A percentile compares a stretch with the other conserved stretches of the same genome.
Evolutionary conservation across 768 basidiomycete species (phyloP).

Genomic region (Kwoniella heveanensis): DNA sequence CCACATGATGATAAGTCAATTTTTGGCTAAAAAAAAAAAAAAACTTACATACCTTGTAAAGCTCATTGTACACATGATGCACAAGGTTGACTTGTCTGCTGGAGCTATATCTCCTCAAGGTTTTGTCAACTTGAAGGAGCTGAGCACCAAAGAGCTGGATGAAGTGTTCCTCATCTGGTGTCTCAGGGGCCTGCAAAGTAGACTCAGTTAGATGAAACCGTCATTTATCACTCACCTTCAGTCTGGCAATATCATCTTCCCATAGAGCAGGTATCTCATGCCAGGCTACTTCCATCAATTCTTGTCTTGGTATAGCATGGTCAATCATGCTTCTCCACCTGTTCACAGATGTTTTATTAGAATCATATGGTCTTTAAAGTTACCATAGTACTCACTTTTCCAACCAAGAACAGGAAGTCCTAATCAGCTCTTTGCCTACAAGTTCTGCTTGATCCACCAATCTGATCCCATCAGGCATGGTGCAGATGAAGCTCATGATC

Average conservation of each 20-base stretch:
- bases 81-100: constrained; percentile 35
- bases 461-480: constrained; percentile 46
- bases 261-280: constrained; percentile 38
- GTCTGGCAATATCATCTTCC: constrained; percentile 38
- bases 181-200: constrained; percentile 38
- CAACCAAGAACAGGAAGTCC: constrained; percentile 44
- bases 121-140: constrained; percentile 30
- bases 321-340: constrained; percentile 45
- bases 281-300: constrained; percentile 49
- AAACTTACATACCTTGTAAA: constrained; percentile 34
- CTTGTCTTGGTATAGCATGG: constrained; percentile 41
- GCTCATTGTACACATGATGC: constrained; percentile 39
- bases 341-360: too few species aligned
- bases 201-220: constrained; percentile 3
- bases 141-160: constrained; percentile 43
- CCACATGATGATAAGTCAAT: too few species aligned
- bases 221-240: constrained; percentile 27
- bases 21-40: not conserved
- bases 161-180: constrained; percentile 54
- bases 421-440: constrained; percentile 51
- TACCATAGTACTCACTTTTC: constrained; percentile 43
- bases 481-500: constrained; percentile 51
- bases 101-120: constrained; percentile 30
- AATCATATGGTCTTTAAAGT: too few species aligned
- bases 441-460: constrained; percentile 49